Percentiles rank a stretch among this genome's conserved stretches.
Conservation (phyloP, 2,329 filamentous ascomycete genomes). For the Tolypocladium ophioglossoides region DNA sequence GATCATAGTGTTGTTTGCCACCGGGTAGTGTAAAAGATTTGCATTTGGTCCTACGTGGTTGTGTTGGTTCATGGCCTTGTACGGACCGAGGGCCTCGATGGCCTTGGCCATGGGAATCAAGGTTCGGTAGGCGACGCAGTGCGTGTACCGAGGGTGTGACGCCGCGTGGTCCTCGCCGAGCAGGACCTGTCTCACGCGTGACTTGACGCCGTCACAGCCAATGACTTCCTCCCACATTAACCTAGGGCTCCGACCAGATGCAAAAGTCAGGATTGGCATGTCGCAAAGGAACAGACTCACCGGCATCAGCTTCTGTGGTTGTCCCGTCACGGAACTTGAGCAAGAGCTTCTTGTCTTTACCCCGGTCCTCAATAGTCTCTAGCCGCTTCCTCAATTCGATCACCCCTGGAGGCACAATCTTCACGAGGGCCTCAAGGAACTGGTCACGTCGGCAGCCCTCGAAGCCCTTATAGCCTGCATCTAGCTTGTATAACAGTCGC, state of each 20-base stretch:
- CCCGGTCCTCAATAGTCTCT: slow-evolving; percentile 14
- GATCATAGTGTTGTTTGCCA: not conserved
- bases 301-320: slow-evolving; percentile 17
- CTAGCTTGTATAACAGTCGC: slow-evolving; percentile 5
- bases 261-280: not conserved
- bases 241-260: not conserved
- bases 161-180: slow-evolving; percentile 29
- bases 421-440: slow-evolving; percentile 28
- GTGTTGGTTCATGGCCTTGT: slow-evolving; percentile 16
- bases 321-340: slow-evolving; percentile 30
- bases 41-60: not conserved
- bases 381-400: slow-evolving; percentile 24
- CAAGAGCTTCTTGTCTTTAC: slow-evolving; percentile 10
- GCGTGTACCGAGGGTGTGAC: slow-evolving; percentile 32
- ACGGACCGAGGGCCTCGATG: slow-evolving; percentile 31
- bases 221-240: slow-evolving; percentile 23
- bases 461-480: slow-evolving; percentile 15
- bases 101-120: slow-evolving; percentile 39
- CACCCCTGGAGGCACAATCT: slow-evolving; percentile 21
- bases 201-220: slow-evolving; percentile 57
- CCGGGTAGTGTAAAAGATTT: not conserved
- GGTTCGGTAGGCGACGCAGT: slow-evolving; percentile 47
- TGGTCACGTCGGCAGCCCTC: slow-evolving; percentile 22
- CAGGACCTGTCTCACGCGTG: slow-evolving; percentile 36
- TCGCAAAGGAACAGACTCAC: not conserved